phyloP scores from a whole-genome alignment of 2,329 filamentous ascomycete species.

The Pseudogymnoascus sp. region DNA sequence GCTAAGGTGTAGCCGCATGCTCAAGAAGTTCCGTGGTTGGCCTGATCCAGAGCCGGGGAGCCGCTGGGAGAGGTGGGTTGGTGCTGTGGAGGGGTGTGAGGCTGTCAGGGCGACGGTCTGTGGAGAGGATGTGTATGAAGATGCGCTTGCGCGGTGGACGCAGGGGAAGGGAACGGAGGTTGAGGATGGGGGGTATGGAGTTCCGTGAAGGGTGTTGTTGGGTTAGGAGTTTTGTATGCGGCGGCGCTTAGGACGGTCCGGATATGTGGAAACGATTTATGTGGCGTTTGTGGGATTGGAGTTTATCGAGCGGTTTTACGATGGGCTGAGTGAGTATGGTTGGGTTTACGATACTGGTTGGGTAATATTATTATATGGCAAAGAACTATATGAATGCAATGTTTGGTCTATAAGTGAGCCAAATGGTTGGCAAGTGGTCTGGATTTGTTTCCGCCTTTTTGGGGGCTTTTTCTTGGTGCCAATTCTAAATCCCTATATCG shows the following conservation, averaged over 20 bases:
- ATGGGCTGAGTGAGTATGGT: background rate
- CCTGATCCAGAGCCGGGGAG: constrained; percentile 31
- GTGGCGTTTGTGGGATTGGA: constrained; percentile 1
- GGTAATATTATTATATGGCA: background rate
- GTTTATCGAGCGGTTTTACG: background rate
- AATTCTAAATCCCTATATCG: background rate
- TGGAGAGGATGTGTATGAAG: constrained; percentile 3
- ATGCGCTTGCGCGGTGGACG: constrained; percentile 2
- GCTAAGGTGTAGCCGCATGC: constrained; percentile 33
- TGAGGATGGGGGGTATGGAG: constrained; percentile 7
- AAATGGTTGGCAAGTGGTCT: background rate
- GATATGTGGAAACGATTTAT: constrained; percentile 8
- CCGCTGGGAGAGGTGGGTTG: constrained; percentile 34
- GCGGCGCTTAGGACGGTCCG: background rate
- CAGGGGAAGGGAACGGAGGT: background rate
- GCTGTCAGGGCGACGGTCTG: constrained; percentile 31
- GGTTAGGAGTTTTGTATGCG: constrained; percentile 1
- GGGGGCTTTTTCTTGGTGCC: background rate
- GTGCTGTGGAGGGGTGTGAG: constrained; percentile 34
- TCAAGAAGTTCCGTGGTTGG: constrained; percentile 37
- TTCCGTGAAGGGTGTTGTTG: background rate
- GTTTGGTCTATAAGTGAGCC: background rate
- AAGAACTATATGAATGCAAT: background rate
- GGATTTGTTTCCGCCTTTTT: background rate
- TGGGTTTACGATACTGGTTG: background rate